Evolutionary conservation across 768 basidiomycete species (phyloP).

Genomic region (Russula emetica): DNA sequence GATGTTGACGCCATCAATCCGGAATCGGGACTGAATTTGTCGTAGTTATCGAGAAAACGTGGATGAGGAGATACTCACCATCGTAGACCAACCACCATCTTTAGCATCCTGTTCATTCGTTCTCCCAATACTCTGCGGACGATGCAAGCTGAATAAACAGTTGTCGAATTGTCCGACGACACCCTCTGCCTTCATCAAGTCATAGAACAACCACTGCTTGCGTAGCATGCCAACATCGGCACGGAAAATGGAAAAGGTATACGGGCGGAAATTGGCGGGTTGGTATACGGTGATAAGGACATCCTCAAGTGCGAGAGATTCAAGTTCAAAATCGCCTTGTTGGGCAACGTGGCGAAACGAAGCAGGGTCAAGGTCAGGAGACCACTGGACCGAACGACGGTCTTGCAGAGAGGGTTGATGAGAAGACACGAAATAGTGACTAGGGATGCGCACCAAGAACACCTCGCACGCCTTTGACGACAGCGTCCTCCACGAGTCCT

Average conservation of each 20-base stretch:
- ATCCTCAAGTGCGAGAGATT: conserved; percentile 87
- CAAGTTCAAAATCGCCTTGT: conserved; percentile 88
- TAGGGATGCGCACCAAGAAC: conserved; percentile 60
- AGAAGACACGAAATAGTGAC: not conserved
- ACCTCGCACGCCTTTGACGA: conserved; percentile 90
- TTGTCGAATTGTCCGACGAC: conserved; percentile 98
- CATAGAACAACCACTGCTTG: conserved; percentile 95
- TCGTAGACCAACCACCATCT: conserved; percentile 63
- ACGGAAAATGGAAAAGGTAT: conserved; percentile 87
- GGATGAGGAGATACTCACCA: conserved; percentile 8
- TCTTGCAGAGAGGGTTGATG: conserved; percentile 45
- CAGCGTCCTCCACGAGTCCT: conserved; percentile 86
- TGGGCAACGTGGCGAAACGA: conserved; percentile 68
- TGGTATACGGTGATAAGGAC: conserved; percentile 93
- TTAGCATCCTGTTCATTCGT: conserved; percentile 82
- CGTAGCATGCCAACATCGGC: conserved; percentile 80
- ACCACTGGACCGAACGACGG: conserved; percentile 81
- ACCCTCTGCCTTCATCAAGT: conserved; percentile 84
- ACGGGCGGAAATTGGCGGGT: conserved; percentile 87
- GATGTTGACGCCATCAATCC: conserved; percentile 94
- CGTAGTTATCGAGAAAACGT: not conserved
- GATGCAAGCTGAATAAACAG: conserved; percentile 93
- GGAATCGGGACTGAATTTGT: conserved; percentile 71
- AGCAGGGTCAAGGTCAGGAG: conserved; percentile 76
- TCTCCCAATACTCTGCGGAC: conserved; percentile 91